These are phyloP conservation scores for Trypanosoma theileri DNA, from an alignment of 208 protist genomes.

Conservation along the genomic window DNA sequence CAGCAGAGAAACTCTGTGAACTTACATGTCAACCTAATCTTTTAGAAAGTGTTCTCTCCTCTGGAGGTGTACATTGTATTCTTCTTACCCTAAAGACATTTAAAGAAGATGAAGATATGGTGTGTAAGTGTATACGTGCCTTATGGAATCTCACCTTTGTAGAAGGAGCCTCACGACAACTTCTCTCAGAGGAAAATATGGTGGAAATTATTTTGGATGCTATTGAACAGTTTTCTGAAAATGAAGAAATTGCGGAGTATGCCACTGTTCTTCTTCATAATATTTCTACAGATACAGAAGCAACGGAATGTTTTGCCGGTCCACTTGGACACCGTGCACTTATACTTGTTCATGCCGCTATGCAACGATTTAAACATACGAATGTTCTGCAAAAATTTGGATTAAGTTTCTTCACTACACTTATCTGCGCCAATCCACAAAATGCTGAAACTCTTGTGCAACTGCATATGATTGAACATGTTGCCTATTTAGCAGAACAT, in stretches of 20 bases:
- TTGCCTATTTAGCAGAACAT: constrained; percentile 50
- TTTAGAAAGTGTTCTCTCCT: constrained; percentile 49
- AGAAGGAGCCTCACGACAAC: constrained; percentile 35
- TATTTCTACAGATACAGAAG: constrained; percentile 40
- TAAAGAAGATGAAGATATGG: constrained; percentile 54
- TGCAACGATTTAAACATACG: constrained; percentile 51
- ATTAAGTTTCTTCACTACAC: constrained; percentile 66
- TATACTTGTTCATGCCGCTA: constrained; percentile 47
- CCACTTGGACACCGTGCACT: constrained; percentile 42
- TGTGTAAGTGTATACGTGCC: constrained; percentile 54
- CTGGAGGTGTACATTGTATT: constrained; percentile 62
- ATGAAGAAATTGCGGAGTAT: constrained; percentile 69
- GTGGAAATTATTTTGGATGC: constrained; percentile 48
- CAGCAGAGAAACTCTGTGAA: constrained; percentile 67
- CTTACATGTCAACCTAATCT: constrained; percentile 46
- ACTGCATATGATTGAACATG: constrained; percentile 56
- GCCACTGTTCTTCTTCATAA: constrained; percentile 79
- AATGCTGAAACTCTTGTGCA: constrained; percentile 56
- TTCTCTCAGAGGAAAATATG: constrained; percentile 52
- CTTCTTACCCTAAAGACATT: constrained; percentile 57
- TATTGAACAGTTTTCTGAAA: constrained; percentile 62
- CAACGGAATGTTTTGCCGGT: constrained; percentile 43
- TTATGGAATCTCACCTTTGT: constrained; percentile 85
- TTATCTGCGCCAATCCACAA: constrained; percentile 40
- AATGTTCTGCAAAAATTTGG: constrained; percentile 85